phyloP scores from a whole-genome alignment of 2,329 filamentous ascomycete species.

The Penicillium sclerotiorum region DNA sequence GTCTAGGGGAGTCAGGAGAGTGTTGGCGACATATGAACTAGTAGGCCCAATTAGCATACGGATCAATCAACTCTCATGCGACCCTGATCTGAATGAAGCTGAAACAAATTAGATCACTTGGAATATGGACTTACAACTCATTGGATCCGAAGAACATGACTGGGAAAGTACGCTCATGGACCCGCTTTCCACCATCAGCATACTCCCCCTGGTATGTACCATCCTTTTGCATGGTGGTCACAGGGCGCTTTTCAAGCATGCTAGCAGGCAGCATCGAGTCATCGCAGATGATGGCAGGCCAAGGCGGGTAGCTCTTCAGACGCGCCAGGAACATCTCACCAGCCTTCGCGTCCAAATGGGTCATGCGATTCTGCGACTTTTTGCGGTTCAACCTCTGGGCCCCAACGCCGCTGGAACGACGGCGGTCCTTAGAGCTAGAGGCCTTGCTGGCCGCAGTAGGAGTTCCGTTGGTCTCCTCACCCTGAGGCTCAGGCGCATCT shows the following conservation, averaged over 20 bases:
- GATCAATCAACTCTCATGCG: not conserved
- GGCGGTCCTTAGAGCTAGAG: constrained; percentile 62
- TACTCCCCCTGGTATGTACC: constrained; percentile 87
- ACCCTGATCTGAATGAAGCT: not conserved
- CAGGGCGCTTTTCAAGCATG: constrained; percentile 76
- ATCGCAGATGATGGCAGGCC: constrained; percentile 92
- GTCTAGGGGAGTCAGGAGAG: constrained; percentile 75
- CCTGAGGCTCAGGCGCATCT: constrained; percentile 29
- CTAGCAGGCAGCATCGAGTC: constrained; percentile 87
- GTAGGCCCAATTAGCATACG: constrained; percentile 17
- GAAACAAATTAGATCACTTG: too few relatives aligned
- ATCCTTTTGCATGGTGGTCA: constrained; percentile 78
- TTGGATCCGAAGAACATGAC: constrained; percentile 96
- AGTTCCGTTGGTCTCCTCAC: constrained; percentile 49
- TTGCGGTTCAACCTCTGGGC: constrained; percentile 84
- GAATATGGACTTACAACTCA: constrained; percentile 75
- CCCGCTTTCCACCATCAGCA: constrained; percentile 82
- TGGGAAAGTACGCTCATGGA: constrained; percentile 81
- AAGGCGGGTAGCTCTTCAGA: constrained; percentile 91
- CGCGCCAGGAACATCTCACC: constrained; percentile 91
- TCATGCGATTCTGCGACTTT: constrained; percentile 72
- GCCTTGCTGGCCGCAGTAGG: constrained; percentile 54
- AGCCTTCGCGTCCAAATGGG: constrained; percentile 77
- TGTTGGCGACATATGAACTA: constrained; percentile 91
- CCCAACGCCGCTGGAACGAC: constrained; percentile 67